Evolutionary conservation across 768 basidiomycete species (phyloP), one percentile per base, ranked within the genome.

Genomic region (Coprinellus aureogranulatus): DNA sequence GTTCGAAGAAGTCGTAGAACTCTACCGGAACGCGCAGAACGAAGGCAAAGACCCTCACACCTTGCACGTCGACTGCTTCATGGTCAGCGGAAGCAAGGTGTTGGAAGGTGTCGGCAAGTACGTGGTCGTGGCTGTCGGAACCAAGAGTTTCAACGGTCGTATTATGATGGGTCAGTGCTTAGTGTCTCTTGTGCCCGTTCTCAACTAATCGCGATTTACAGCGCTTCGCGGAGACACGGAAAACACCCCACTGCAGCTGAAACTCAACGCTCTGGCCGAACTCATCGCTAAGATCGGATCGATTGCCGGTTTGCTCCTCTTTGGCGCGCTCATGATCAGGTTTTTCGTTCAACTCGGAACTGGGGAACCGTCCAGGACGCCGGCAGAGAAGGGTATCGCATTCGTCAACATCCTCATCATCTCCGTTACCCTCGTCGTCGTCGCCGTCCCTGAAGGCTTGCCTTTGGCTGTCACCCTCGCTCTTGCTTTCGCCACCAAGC

Each of bases 401-500:
- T 98, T 98, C 64, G 89, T 94, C 50, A 86, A 96, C 62, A 94
- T 96, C 55, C 81, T 98, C 34, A 95, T 98, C 66, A 98, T 98
- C 55, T 77, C 94, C 1, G 95, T 98, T 51, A 98, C 94, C 12
- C 73, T 97, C 52, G 70, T 78, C 45, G 78, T 80, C 26, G 78
- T 80, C 37, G 78, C 78, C 22, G 77, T 80, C 54, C 78, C 77
- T 37, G 78, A 80, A 72, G 78, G 78, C 76, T 79, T 99, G 4
- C 96, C 96, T 2, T 80, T 99, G 54, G 96, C 96, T 41, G 96
- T 98, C 50, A 98, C 96, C 0, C 84, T 99, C 47, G 97, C 97
- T 0, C 78, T 99, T 30, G 92, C 97, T 0, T 99, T 98, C 67
- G 97, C 96, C 0, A 99, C 97, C 47, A 94, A 91, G 65, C 88